Conservation (phyloP, 805 yeast genomes). For the Candida fluviatilis region DNA sequence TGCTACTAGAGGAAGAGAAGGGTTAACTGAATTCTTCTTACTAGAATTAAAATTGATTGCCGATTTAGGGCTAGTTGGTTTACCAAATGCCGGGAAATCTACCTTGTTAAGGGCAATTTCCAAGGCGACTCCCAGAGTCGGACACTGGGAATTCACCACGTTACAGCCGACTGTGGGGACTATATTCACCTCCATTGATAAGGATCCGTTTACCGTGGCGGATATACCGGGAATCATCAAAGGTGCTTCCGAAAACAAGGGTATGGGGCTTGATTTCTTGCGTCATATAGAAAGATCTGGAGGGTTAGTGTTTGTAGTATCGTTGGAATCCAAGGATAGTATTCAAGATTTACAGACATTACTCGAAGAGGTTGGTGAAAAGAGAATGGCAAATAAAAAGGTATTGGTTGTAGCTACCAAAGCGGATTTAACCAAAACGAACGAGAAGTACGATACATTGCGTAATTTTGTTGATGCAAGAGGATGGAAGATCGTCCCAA, state of each 20-base stretch:
- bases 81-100: conserved; percentile 96
- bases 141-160: conserved; percentile 97
- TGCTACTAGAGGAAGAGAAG: conserved; percentile 73
- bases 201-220: conserved; percentile 82
- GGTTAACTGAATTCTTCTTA: conserved; percentile 61
- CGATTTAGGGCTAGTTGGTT: conserved; percentile 88
- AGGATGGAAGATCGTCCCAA: conserved; percentile 76
- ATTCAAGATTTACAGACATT: conserved; percentile 58
- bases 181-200: conserved; percentile 59
- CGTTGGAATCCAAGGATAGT: conserved; percentile 67
- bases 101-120: conserved; percentile 84
- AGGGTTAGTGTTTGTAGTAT: conserved; percentile 83
- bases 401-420: conserved; percentile 87
- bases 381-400: conserved; percentile 55
- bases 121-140: conserved; percentile 84
- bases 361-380: conserved; percentile 65
- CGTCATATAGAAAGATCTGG: conserved; percentile 90
- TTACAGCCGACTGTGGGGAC: conserved; percentile 91
- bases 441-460: conserved; percentile 45
- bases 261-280: conserved; percentile 90
- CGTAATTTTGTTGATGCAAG: conserved; percentile 35
- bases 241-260: conserved; percentile 82
- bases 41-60: conserved; percentile 87
- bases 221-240: conserved; percentile 95
- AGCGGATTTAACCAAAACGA: conserved; percentile 68